Percentiles rank a stretch among this genome's conserved stretches.
These are phyloP conservation scores for Psilocybe subaeruginosa DNA, from an alignment of 768 basidiomycete genomes.

Conservation along the genomic window DNA sequence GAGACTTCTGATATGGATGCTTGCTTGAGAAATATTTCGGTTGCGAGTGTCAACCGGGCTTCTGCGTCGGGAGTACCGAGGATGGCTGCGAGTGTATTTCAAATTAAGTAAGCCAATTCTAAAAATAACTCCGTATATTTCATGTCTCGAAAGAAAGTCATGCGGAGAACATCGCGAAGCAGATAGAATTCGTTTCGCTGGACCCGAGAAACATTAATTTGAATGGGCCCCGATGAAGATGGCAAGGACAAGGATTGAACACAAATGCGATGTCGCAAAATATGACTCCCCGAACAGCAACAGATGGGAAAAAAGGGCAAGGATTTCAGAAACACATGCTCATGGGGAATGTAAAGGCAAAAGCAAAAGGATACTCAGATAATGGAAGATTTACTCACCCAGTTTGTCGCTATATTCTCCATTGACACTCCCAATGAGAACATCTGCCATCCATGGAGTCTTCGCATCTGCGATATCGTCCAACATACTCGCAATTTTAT, in stretches of 20 bases:
- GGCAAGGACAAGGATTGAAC: no score
- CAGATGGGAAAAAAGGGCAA: not conserved
- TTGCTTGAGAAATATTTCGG: conserved; percentile 74
- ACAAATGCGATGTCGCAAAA: no score
- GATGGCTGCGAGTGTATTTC: conserved; percentile 46
- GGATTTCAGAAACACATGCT: conserved; percentile 1
- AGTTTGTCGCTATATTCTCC: conserved; percentile 74
- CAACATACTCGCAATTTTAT: conserved; percentile 70
- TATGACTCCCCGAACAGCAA: not conserved
- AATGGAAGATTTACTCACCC: conserved; percentile 43
- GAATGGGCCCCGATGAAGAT: not conserved
- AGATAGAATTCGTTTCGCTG: not conserved
- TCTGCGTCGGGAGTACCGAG: conserved; percentile 62
- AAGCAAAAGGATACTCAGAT: not conserved
- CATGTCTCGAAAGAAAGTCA: not conserved
- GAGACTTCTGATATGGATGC: conserved; percentile 80
- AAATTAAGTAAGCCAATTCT: conserved; percentile 8
- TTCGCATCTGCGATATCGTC: conserved; percentile 69
- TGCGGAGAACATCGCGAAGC: not conserved
- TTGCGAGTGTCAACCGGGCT: conserved; percentile 66
- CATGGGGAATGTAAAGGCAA: not conserved
- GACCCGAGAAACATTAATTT: not conserved
- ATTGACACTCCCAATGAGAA: conserved; percentile 66
- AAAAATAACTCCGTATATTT: not conserved
- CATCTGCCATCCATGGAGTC: conserved; percentile 78